A percentile compares a stretch with the other conserved stretches of the same genome.
phyloP scores from a whole-genome alignment of 768 basidiomycete species.

The Fistulinella prunicolor region DNA sequence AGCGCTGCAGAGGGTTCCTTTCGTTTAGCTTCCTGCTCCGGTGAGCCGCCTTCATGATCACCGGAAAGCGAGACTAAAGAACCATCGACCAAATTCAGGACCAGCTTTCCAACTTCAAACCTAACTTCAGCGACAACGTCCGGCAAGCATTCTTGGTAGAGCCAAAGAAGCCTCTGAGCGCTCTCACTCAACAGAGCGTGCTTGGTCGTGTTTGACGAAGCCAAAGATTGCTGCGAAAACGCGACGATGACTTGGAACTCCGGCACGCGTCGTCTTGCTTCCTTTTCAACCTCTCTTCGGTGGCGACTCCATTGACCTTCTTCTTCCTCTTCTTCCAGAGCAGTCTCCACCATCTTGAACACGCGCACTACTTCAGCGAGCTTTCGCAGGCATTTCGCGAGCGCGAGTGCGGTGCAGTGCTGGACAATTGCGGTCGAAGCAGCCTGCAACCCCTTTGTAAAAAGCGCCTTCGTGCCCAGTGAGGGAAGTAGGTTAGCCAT shows the following conservation, averaged over 20 bases:
- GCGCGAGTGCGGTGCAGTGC: conserved; percentile 76
- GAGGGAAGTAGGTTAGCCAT: conserved; percentile 81
- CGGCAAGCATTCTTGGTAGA: conserved; percentile 81
- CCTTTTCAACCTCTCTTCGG: conserved; percentile 66
- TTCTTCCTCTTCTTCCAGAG: conserved; percentile 58
- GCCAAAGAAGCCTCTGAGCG: conserved; percentile 76
- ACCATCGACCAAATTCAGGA: conserved; percentile 45
- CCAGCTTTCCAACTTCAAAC: conserved; percentile 83
- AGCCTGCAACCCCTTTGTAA: conserved; percentile 81
- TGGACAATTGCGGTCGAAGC: conserved; percentile 67
- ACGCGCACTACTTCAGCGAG: conserved; percentile 50
- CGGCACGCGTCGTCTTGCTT: conserved; percentile 73
- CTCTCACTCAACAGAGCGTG: conserved; percentile 71
- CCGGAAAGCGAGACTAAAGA: conserved; percentile 21
- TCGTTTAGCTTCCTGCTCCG: conserved; percentile 10
- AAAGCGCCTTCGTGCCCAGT: conserved; percentile 60
- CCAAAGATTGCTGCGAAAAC: conserved; percentile 58
- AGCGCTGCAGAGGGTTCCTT: conserved; percentile 26
- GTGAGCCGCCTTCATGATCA: conserved; percentile 1
- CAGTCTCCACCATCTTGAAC: conserved; percentile 47
- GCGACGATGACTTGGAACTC: conserved; percentile 85
- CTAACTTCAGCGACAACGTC: conserved; percentile 70
- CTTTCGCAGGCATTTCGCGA: conserved; percentile 76
- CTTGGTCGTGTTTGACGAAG: conserved; percentile 39
- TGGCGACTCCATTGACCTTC: conserved; percentile 74